Conservation (phyloP, 495 filamentous ascomycete genomes). For the Xylaria sp. region DNA sequence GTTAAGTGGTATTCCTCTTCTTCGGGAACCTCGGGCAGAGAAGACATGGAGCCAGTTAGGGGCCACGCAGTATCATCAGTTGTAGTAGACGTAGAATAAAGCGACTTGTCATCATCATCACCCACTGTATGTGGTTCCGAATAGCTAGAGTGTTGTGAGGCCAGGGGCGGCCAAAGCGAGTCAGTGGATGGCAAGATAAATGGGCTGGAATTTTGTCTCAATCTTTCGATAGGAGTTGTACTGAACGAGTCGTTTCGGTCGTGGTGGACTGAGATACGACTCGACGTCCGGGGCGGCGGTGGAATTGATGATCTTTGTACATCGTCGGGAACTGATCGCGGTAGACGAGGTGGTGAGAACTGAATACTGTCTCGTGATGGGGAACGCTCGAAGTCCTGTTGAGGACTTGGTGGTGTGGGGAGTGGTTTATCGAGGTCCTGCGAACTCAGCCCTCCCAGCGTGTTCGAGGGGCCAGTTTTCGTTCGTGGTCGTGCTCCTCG, state of each 20-base stretch:
- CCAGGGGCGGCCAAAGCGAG: conserved; percentile 35
- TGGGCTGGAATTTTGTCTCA: conserved; percentile 48
- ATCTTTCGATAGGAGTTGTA: conserved; percentile 44
- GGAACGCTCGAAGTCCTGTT: conserved; percentile 45
- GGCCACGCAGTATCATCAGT: conserved; percentile 58
- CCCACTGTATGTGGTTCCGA: conserved; percentile 40
- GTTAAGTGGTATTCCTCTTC: conserved; percentile 64
- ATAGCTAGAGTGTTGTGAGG: conserved; percentile 39
- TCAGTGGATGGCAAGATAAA: conserved; percentile 40
- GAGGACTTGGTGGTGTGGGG: conserved; percentile 36
- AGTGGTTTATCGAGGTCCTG: conserved; percentile 30
- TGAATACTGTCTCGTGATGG: conserved; percentile 58
- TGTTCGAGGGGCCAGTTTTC: conserved; percentile 56
- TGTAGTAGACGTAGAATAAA: conserved; percentile 56
- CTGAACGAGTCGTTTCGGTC: conserved; percentile 49
- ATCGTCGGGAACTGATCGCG: conserved; percentile 52
- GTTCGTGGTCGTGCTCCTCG: conserved; percentile 72
- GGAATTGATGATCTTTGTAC: conserved; percentile 40
- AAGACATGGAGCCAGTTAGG: conserved; percentile 53
- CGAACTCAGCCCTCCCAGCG: conserved; percentile 31
- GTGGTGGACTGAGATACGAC: conserved; percentile 52
- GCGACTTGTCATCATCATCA: conserved; percentile 30
- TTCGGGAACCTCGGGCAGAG: conserved; percentile 75
- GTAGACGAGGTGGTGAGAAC: conserved; percentile 54
- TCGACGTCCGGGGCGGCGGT: conserved; percentile 56